Base-by-base conservation (phyloP, 1,139 yeast genomes). In the Meyerozyma guilliermondii region DNA sequence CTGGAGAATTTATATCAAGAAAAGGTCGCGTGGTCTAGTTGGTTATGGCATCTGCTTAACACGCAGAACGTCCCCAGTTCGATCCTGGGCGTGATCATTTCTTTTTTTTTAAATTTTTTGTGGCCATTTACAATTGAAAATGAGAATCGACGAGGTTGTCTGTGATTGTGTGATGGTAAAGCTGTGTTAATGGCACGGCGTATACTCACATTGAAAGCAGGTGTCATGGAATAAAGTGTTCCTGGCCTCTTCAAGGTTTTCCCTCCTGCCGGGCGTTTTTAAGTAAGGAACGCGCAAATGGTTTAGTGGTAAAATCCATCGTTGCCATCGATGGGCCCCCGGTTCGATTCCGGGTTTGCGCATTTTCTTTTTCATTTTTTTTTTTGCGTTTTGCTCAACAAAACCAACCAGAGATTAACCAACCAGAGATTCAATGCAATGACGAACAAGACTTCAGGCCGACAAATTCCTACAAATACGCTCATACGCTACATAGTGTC, bases 21-120 rank as follows among this genome's bases (percentile, higher is more conserved):
- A 33, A 18, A 11, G 36, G 36, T 33, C 36, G 36, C 24, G 87
- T 87, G 95, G 95, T 87, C 95, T 87, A 87, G 95, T 87, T 71
- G 95, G 95, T 87, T 79, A 87, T 87, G 95, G 94, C 95, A 85
- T 84, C 91, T 87, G 95, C 95, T 86, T 87, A 87, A 87, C 96
- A 87, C 95, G 95, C 95, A 85, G 91, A 85, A 87, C 91, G 96
- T 88, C 96, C 96, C 96, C 96, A 87, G 96, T 88, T 88, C 96
- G 96, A 88, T 85, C 96, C 96, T 87, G 96, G 96, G 96, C 88
- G 24, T 17, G 36, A 33, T 33, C 36, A 33, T 18, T 14, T 30
- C 20, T 16, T 16, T 30, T 30, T 30, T 33, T 5, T 9, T 29
- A n/a, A n/a, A n/a, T 33, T 33, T 18, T 18, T 20, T 20, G 5